phyloP scores from a whole-genome alignment of 129 eudicot genomes.

The Helianthus tuberosus region DNA sequence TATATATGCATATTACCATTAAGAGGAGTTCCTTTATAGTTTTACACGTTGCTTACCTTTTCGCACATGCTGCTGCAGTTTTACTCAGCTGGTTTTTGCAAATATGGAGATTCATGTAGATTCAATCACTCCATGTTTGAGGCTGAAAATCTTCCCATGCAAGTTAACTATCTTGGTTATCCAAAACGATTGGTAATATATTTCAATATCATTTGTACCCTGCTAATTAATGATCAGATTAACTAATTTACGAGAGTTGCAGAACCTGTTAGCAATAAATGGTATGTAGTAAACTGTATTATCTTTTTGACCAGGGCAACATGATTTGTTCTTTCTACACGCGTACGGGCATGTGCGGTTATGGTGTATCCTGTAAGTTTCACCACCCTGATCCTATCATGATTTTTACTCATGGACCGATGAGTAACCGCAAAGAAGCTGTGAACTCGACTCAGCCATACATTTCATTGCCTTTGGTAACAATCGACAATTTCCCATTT shows the following conservation, averaged over 20 bases:
- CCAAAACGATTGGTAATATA: too few species aligned
- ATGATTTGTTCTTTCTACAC: conserved; percentile 59
- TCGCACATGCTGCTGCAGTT: conserved; percentile 49
- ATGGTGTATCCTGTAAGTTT: conserved; percentile 44
- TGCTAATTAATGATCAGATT: too few species aligned
- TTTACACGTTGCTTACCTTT: conserved; percentile 13
- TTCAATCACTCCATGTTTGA: conserved; percentile 29
- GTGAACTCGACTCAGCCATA: neutral
- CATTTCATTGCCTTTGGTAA: conserved; percentile 4
- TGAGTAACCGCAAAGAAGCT: too few species aligned
- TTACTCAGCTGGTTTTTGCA: conserved; percentile 49
- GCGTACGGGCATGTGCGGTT: conserved; percentile 65
- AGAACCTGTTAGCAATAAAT: too few species aligned
- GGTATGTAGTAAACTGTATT: too few species aligned
- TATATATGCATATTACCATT: too few species aligned
- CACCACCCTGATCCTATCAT: too few species aligned
- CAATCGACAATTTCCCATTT: neutral
- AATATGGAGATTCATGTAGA: conserved; percentile 60
- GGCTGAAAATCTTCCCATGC: too few species aligned
- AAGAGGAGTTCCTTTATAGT: neutral
- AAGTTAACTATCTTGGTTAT: too few species aligned
- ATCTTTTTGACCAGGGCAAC: conserved; percentile 33
- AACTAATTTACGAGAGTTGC: too few species aligned
- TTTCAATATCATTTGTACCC: too few species aligned
- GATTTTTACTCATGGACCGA: too few species aligned